Conservation (phyloP, 768 basidiomycete genomes). For the Boletus fagicola region DNA sequence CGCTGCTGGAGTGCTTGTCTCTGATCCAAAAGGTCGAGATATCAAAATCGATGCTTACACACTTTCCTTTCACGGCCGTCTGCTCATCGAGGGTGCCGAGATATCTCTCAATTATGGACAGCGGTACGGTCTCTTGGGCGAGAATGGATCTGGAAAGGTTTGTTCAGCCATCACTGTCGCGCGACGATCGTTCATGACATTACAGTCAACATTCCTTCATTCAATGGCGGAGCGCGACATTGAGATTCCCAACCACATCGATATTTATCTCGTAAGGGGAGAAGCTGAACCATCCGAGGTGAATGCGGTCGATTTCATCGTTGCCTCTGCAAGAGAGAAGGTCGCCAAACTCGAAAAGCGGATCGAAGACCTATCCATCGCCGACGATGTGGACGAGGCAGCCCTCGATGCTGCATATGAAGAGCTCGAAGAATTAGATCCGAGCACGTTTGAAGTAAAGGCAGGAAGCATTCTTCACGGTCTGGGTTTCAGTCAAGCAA, state of each 20-base stretch:
- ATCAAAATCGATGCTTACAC: slow-evolving; percentile 97
- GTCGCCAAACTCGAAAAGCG: slow-evolving; percentile 90
- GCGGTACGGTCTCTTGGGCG: slow-evolving; percentile 91
- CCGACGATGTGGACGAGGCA: slow-evolving; percentile 83
- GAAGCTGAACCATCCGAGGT: slow-evolving; percentile 94
- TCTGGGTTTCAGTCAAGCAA: slow-evolving; percentile 83
- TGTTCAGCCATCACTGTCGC: slow-evolving; percentile 19
- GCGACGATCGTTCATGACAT: slow-evolving; percentile 5
- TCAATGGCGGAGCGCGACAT: slow-evolving; percentile 96
- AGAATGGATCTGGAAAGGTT: slow-evolving; percentile 99
- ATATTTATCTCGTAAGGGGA: slow-evolving; percentile 95
- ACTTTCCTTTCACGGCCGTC: slow-evolving; percentile 93
- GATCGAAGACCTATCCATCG: slow-evolving; percentile 91
- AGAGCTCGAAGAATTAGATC: slow-evolving; percentile 96
- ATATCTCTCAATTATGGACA: slow-evolving; percentile 87
- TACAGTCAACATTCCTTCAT: slow-evolving; percentile 90
- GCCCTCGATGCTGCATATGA: slow-evolving; percentile 91
- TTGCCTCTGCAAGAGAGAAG: slow-evolving; percentile 88
- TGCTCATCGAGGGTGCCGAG: slow-evolving; percentile 65
- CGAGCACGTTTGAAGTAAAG: slow-evolving; percentile 91
- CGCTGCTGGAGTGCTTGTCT: slow-evolving; percentile 88
- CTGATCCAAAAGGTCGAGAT: slow-evolving; percentile 89
- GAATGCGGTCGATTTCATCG: slow-evolving; percentile 97
- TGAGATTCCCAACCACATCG: slow-evolving; percentile 90
- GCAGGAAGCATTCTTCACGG: slow-evolving; percentile 96